A percentile compares a stretch with the other conserved stretches of the same genome.
phyloP scores from a whole-genome alignment of 495 filamentous ascomycete species.

The Penicillium egyptiacum region DNA sequence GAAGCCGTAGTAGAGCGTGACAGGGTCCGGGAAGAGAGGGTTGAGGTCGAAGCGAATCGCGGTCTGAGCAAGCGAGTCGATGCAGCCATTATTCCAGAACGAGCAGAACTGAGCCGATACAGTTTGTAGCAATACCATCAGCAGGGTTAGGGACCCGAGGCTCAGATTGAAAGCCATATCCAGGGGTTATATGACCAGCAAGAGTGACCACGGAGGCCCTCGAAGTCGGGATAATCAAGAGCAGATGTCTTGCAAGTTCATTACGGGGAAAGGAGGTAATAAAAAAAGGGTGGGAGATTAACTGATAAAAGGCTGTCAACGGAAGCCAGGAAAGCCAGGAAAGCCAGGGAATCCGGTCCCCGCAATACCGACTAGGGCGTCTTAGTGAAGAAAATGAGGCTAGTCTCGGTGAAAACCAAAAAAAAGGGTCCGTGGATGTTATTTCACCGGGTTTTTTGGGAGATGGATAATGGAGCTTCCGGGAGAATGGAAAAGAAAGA shows the following conservation, averaged over 20 bases:
- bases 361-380: slow-evolving; percentile 24
- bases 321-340: background rate
- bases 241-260: slow-evolving; percentile 6
- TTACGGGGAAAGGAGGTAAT: slow-evolving; percentile 1
- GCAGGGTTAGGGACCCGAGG: slow-evolving; percentile 18
- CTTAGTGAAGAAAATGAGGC: background rate
- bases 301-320: no score
- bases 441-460: background rate
- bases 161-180: slow-evolving; percentile 25
- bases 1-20: slow-evolving; percentile 44
- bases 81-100: slow-evolving; percentile 42
- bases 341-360: slow-evolving; percentile 23
- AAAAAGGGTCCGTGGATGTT: slow-evolving; percentile 13
- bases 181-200: slow-evolving; percentile 3
- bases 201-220: slow-evolving; percentile 29
- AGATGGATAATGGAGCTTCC: background rate
- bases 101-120: slow-evolving; percentile 38
- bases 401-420: slow-evolving; percentile 8
- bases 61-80: slow-evolving; percentile 46
- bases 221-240: slow-evolving; percentile 21
- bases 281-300: background rate
- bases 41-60: slow-evolving; percentile 38
- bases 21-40: slow-evolving; percentile 39
- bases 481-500: no score
- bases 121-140: slow-evolving; percentile 24